Percentiles rank a stretch among this genome's conserved stretches.
Evolutionary conservation across 139 green algal species (phyloP).

Genomic region (Chlamydomonas eustigma): DNA sequence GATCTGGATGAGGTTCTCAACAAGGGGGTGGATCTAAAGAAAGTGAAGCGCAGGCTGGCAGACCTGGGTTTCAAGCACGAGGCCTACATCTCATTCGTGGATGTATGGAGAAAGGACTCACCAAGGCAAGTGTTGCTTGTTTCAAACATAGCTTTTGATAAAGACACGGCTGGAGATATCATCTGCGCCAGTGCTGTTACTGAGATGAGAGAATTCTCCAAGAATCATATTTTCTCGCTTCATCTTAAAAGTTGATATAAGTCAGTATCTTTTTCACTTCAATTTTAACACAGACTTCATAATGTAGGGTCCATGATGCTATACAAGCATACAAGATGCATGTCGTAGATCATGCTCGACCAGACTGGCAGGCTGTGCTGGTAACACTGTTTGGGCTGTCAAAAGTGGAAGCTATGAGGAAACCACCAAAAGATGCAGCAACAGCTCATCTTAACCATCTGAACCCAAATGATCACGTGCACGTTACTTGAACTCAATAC

Average conservation of each 20-base stretch:
- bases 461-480: too few relatives aligned
- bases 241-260: too few relatives aligned
- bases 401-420: neutral
- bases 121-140: too few relatives aligned
- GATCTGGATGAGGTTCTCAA: neutral
- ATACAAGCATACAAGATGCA: slow-evolving; percentile 6
- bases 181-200: too few relatives aligned
- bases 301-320: neutral
- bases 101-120: slow-evolving; percentile 9
- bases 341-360: neutral
- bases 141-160: too few relatives aligned
- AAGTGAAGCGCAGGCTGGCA: neutral
- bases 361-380: neutral
- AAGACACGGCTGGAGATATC: too few relatives aligned
- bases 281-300: too few relatives aligned
- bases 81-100: neutral
- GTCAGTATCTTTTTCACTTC: too few relatives aligned
- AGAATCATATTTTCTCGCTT: too few relatives aligned
- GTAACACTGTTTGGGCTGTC: neutral
- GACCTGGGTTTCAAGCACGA: neutral
- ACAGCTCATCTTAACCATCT: too few relatives aligned
- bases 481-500: too few relatives aligned
- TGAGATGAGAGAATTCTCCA: too few relatives aligned
- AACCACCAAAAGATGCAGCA: neutral
- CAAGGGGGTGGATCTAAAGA: slow-evolving; percentile 1